Evolutionary conservation across 495 filamentous ascomycete species (phyloP).

Genomic region (Apiosordaria backusii): DNA sequence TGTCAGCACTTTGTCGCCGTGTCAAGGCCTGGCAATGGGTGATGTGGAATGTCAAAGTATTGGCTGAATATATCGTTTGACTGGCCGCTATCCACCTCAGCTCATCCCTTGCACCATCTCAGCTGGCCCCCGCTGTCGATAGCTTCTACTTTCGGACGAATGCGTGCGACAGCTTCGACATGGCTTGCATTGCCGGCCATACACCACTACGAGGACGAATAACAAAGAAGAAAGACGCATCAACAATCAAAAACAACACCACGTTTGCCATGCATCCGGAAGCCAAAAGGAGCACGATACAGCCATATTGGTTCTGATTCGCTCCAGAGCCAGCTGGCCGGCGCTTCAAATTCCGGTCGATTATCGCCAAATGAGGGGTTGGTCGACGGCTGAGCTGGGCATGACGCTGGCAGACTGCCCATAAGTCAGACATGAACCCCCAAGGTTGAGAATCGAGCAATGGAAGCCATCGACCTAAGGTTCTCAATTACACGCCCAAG

Average conservation of each 20-base stretch:
- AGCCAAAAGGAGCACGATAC: not conserved
- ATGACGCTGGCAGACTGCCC: not conserved
- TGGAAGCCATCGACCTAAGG: not conserved
- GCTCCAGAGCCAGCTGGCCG: not conserved
- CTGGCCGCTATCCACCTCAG: not conserved
- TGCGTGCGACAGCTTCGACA: not conserved
- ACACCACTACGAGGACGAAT: not conserved
- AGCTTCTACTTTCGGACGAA: not conserved
- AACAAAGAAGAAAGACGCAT: not conserved
- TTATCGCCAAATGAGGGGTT: not conserved
- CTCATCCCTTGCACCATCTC: not conserved
- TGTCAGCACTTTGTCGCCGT: not conserved
- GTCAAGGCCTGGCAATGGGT: not conserved
- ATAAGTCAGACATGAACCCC: not conserved
- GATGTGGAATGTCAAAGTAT: not conserved
- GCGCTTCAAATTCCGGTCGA: not conserved
- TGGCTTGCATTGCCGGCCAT: not conserved
- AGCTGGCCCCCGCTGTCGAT: not conserved
- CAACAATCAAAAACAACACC: not conserved
- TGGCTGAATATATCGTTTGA: not conserved
- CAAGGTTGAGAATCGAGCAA: not conserved
- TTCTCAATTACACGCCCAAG: not conserved
- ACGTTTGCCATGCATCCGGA: not conserved
- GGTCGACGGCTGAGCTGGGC: not conserved
- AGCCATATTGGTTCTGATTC: not conserved